phyloP scores from a whole-genome alignment of 352 stramenopile genomes.

The Phytophthora meadii region DNA sequence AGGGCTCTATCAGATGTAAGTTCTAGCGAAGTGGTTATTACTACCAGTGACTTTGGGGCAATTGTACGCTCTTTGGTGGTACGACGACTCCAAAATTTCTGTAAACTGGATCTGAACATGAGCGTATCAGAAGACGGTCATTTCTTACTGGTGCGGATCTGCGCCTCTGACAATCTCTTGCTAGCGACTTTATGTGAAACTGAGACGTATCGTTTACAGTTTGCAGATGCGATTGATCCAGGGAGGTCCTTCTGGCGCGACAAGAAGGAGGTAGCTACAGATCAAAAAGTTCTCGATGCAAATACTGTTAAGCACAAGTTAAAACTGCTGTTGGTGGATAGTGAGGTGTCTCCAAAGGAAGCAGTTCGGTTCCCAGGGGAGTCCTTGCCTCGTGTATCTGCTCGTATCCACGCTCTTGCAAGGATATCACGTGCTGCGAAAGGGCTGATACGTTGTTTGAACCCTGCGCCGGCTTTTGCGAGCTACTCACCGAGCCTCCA shows the following conservation, averaged over 20 bases:
- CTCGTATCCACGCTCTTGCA: constrained; percentile 56
- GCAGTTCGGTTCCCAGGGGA: constrained; percentile 51
- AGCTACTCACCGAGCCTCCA: constrained; percentile 52
- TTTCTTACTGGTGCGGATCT: constrained; percentile 55
- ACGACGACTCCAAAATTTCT: constrained; percentile 49
- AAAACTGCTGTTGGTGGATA: constrained; percentile 44
- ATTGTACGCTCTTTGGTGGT: constrained; percentile 67
- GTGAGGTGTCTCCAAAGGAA: constrained; percentile 47
- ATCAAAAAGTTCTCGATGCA: constrained; percentile 53
- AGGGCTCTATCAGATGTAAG: constrained; percentile 19
- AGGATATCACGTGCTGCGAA: constrained; percentile 37
- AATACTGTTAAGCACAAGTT: constrained; percentile 65
- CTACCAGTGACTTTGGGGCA: constrained; percentile 49
- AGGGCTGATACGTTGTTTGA: constrained; percentile 31
- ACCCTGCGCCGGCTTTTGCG: constrained; percentile 42
- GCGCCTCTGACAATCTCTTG: constrained; percentile 69
- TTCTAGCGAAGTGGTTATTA: constrained; percentile 14
- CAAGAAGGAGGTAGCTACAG: constrained; percentile 49
- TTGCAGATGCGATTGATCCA: constrained; percentile 67
- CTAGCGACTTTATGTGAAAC: constrained; percentile 61
- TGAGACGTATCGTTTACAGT: constrained; percentile 57
- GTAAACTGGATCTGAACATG: constrained; percentile 68
- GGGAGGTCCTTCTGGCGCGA: constrained; percentile 56
- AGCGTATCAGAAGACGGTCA: constrained; percentile 58
- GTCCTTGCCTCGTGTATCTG: constrained; percentile 47